Evolutionary conservation across 225 moss, liverwort and hornwort species (phyloP), one percentile per base, ranked within the genome.

Genomic region (Anthoceros angustus): DNA sequence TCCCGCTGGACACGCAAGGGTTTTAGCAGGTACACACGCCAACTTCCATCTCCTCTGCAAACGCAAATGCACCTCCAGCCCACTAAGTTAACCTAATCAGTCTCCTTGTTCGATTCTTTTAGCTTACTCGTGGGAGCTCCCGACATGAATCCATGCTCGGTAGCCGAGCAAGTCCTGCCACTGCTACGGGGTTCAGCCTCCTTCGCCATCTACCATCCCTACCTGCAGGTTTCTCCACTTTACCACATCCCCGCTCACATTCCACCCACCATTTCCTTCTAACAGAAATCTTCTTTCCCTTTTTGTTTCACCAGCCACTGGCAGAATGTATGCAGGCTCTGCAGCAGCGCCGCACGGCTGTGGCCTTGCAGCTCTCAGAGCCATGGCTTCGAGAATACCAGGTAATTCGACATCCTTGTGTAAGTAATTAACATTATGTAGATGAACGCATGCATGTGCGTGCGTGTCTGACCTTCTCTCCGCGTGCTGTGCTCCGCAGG

Each of bases 301-400:
- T 39, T 64, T 20, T 55, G 55, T 55, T 23, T 55, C 14, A 20
- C 55, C 86, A 98, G 98, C 98, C 98, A 67, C 81, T 98, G 43
- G 92, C 89, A 67, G 92, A 98, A 69, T 98, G 92, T 74, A 87
- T 98, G 98, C 79, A 78, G 74, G 81, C 79, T 72, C 74, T 98
- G 71, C 89, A 92, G 72, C 69, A 75, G 40, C 75, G 87, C 46
- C 82, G 82, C 50, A 76, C 84, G 78, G 89, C 98, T 15, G 73
- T 98, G 42, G 82, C 85, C 61, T 74, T 98, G 71, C 87, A 92
- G 77, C 92, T 98, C 65, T 83, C 82, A 43, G 92, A 98, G 69
- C 92, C 92, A 70, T 92, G 98, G 98, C 84, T 85, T 67, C 88
- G 92, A 42, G 98, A 98, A 72, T 98, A 86, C 66, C 98, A 98